phyloP scores from a whole-genome alignment of 192 early-diverging fungal species.

The Geranomyces michiganensis region DNA sequence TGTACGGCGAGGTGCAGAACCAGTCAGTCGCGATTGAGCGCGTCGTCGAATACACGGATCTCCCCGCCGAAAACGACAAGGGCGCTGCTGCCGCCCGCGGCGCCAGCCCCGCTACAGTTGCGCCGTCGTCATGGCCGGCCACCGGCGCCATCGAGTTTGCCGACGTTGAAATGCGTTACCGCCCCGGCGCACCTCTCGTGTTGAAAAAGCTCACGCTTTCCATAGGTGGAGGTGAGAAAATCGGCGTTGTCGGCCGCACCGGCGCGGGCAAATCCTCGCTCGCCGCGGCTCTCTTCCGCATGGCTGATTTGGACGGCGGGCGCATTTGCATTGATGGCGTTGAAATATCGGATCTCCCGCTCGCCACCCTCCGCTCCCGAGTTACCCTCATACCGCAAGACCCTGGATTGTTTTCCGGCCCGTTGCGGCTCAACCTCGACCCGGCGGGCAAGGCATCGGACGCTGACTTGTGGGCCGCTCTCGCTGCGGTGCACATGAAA shows the following conservation, averaged over 20 bases:
- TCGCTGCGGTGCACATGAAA: slow-evolving; percentile 46
- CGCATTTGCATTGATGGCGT: slow-evolving; percentile 68
- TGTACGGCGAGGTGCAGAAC: slow-evolving; percentile 48
- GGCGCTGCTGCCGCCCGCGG: slow-evolving; percentile 30
- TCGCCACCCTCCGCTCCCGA: slow-evolving; percentile 53
- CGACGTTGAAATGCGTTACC: slow-evolving; percentile 63
- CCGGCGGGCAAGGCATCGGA: slow-evolving; percentile 35
- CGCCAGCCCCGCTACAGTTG: slow-evolving; percentile 26
- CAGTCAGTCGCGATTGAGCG: slow-evolving; percentile 63
- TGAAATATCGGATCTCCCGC: slow-evolving; percentile 61
- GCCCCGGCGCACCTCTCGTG: slow-evolving; percentile 41
- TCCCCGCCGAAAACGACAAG: too few species aligned
- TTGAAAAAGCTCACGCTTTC: slow-evolving; percentile 35
- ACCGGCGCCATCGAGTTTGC: slow-evolving; percentile 70
- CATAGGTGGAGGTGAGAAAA: slow-evolving; percentile 35
- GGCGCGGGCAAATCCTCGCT: slow-evolving; percentile 69
- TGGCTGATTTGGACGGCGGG: slow-evolving; percentile 37
- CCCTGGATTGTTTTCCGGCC: slow-evolving; percentile 52
- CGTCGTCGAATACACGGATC: slow-evolving; percentile 44
- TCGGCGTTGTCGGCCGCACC: slow-evolving; percentile 52
- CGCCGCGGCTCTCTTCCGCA: slow-evolving; percentile 66
- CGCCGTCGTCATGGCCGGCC: slow-evolving; percentile 59
- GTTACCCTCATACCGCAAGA: slow-evolving; percentile 57
- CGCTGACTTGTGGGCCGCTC: slow-evolving; percentile 52
- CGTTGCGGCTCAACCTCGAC: slow-evolving; percentile 73